Percentiles rank a stretch among this genome's conserved stretches.
These are phyloP conservation scores for Pythium inflatum DNA, from an alignment of 352 stramenopile genomes.

Conservation along the genomic window DNA sequence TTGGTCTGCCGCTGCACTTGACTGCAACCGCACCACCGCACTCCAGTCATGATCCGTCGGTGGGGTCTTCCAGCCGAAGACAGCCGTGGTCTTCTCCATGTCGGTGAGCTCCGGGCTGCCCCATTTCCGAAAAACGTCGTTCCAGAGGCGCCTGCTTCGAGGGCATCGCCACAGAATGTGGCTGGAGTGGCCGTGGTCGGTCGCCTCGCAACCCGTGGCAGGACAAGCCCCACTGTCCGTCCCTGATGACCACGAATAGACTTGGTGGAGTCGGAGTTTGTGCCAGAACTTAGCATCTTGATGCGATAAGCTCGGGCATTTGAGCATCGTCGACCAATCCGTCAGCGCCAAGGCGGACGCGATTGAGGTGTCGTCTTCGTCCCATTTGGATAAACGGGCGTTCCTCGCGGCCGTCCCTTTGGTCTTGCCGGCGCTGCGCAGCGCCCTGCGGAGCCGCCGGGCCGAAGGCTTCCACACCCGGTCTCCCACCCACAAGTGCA, in stretches of 20 bases:
- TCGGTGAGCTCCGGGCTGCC: background rate
- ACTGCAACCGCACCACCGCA: background rate
- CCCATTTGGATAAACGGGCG: background rate
- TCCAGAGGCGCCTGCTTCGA: background rate
- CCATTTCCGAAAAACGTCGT: background rate
- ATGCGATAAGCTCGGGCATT: background rate
- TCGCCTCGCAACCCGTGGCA: background rate
- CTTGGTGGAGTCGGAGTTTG: background rate
- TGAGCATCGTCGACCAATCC: background rate
- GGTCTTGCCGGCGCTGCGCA: background rate
- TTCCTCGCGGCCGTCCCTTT: background rate
- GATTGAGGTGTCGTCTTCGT: background rate
- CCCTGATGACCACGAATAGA: background rate
- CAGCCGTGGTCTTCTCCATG: background rate
- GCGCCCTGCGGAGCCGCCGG: background rate
- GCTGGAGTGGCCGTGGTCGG: background rate
- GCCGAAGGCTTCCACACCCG: background rate
- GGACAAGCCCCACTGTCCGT: background rate
- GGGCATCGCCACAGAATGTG: background rate
- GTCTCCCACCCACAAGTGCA: background rate
- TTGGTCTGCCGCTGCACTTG: background rate
- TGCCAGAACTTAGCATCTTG: background rate
- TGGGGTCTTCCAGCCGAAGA: background rate
- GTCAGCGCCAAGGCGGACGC: background rate
- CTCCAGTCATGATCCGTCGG: background rate